Base-by-base conservation (phyloP, 1,284 basidiomycete genomes). In the Boletus hoseneyae region DNA sequence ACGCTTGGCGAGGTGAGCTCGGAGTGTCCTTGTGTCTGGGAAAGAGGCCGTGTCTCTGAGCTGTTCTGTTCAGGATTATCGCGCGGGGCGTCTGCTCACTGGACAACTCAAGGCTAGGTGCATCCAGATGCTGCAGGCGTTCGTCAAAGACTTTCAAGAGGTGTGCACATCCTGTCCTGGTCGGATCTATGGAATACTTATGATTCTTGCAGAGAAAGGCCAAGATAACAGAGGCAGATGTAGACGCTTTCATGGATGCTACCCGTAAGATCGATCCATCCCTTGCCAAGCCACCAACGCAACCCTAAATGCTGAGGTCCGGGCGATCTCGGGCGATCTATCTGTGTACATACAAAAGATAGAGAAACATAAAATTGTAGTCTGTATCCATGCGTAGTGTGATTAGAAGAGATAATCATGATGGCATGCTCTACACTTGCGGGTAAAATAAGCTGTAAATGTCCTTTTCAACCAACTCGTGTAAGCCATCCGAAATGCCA, bases 71-170 rank as follows among this genome's bases (percentile, higher is more conserved):
- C 29, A 95, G 87, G 92, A 96, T 53, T 99, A 99, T 73, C 85
- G 93, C 18, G 81, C 89, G 12, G 97, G 97, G 0, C 81, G 79
- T 33, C 68, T 99, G 54, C 76, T 97, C 49, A 97, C 95, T 0
- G 93, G 94, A 9, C 87, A 99, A 69, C 75, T 99, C 58, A 99
- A 99, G 75, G 85, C 85, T 21, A 85, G 77, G 66, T 97, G 93
- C 66, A 98, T 99, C 55, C 78, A 82, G 46, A 67, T 87, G 48
- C 69, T 99, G 32, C 94, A 97, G 67, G 73, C 80, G 40, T 90
- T 98, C 53, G 90, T 98, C 27, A 79, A 79, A 45, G 80, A 78
- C 1, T 99, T 99, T 79, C 96, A 99, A 72, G 89, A 90, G 71
- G 94, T 92, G 56, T 45, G 77, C 63, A 18, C 39, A 23, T 11